Evolutionary conservation across 306 rosid species (phyloP).

Genomic region (Malus orientalis): DNA sequence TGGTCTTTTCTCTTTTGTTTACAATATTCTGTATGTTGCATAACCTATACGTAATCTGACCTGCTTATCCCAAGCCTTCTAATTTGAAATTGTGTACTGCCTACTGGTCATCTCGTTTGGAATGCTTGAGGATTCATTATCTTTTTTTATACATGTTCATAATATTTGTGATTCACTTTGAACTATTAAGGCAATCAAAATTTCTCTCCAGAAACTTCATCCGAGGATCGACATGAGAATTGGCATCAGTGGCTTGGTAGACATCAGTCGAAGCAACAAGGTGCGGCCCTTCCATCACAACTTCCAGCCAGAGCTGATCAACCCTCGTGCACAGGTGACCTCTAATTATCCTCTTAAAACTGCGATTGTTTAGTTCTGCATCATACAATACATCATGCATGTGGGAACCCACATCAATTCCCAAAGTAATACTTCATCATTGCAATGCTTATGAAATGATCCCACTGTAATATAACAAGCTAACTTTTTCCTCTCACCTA

Average conservation of each 20-base stretch:
- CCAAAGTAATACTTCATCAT: not conserved
- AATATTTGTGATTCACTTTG: conserved; percentile 10
- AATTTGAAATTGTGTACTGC: not conserved
- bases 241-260: conserved; percentile 53
- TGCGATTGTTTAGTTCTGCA: conserved; percentile 5
- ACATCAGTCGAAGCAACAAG: conserved; percentile 43
- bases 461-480: not conserved
- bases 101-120: conserved; percentile 9
- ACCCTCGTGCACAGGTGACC: conserved; percentile 75
- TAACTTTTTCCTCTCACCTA: not conserved
- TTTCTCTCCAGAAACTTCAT: conserved; percentile 40
- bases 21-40: not conserved
- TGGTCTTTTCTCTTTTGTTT: not conserved
- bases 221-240: conserved; percentile 45
- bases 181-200: conserved; percentile 8
- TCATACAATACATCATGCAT: not conserved
- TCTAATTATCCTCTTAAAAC: not conserved
- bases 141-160: not conserved
- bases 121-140: conserved; percentile 8
- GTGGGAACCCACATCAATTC: not conserved
- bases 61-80: not conserved
- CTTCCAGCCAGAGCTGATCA: conserved; percentile 88
- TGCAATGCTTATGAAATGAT: not conserved
- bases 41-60: not conserved
- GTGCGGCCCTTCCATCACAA: conserved; percentile 68